Conservation (phyloP, 2,329 filamentous ascomycete species). For the Cercospora brassicicola region DNA sequence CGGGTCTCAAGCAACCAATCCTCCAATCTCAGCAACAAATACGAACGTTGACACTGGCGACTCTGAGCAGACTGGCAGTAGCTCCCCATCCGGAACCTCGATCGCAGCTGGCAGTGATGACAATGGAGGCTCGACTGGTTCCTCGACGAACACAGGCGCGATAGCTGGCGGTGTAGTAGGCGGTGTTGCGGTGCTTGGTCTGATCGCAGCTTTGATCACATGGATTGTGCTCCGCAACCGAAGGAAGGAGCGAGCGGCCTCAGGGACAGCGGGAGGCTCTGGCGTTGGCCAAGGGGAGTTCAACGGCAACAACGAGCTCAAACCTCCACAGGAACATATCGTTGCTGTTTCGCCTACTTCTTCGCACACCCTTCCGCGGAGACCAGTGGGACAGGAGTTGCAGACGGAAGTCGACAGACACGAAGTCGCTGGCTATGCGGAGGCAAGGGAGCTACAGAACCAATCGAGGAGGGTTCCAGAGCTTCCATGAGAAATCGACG, state of each 20-base stretch:
- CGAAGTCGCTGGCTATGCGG: constrained; percentile 8
- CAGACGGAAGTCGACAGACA: background rate
- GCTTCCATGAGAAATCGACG: background rate
- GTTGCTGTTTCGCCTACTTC: background rate
- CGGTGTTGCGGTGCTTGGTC: constrained; percentile 10
- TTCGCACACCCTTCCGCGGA: background rate
- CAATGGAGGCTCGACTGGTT: background rate
- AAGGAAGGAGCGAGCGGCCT: constrained; percentile 6
- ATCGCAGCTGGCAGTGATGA: background rate
- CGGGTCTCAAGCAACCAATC: background rate
- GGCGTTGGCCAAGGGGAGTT: background rate
- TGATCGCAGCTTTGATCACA: constrained; percentile 10
- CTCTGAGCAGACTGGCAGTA: background rate
- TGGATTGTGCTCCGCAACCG: constrained; percentile 13
- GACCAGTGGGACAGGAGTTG: background rate
- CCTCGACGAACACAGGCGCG: constrained; percentile 5
- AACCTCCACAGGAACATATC: background rate
- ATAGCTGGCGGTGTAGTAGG: constrained; percentile 12
- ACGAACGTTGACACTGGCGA: background rate
- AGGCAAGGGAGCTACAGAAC: constrained; percentile 6
- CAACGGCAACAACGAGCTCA: background rate
- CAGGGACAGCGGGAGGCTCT: background rate
- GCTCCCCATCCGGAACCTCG: background rate
- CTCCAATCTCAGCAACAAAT: background rate
- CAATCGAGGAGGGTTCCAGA: constrained; percentile 9